Base-by-base conservation (phyloP, 2,329 filamentous ascomycete species). In the Cladosporium velox region DNA sequence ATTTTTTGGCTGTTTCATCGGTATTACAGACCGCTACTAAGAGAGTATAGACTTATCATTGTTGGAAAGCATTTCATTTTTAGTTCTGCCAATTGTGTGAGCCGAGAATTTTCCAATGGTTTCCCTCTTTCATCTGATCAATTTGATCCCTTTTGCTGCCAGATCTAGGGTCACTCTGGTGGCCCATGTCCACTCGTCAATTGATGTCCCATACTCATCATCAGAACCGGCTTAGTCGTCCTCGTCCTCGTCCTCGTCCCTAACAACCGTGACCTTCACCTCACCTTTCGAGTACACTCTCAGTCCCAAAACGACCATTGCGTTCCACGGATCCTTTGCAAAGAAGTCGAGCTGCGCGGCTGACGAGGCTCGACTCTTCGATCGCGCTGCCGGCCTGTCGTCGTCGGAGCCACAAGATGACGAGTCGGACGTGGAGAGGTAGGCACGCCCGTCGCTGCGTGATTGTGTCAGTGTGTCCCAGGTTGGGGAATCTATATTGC, bases 261-360 rank as follows among this genome's bases (percentile, higher is more conserved):
- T 64, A 6, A 55, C 24, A 14, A 87, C 84, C 68, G 83, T 79
- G 21, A 88, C 80, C 3, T 77, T 81, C 41, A 87, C 80, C 32
- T 79, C 78, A 0, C 85, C 83, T 67, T 84, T 81, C 61, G 81
- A 83, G 71, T 86, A 88, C 0, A 88, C 85, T 6, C 85, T 79
- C 34, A 88, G 73, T 0, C 86, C 86, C 4, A 88, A 81, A 18
- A 88, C 85, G 67, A 85, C 87, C 0, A 87, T 81, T 0, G 86
- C 86, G 70, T 88, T 87, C 86, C 86, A 88, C 0, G 85, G 85
- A 67, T 84, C 82, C 21, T 79, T 77, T 51, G 77, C 79, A 62
- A 83, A 82, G 41, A 82, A 78, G 32, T 80, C 79, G 54, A 65
- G 38, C 18, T 47, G 28, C 11, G 59, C 60, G 12, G 59, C n/a